A percentile compares a stretch with the other conserved stretches of the same genome.
These are phyloP conservation scores for Dillenia turbinata DNA, from an alignment of 164 flowering plant genomes.

Conservation along the genomic window DNA sequence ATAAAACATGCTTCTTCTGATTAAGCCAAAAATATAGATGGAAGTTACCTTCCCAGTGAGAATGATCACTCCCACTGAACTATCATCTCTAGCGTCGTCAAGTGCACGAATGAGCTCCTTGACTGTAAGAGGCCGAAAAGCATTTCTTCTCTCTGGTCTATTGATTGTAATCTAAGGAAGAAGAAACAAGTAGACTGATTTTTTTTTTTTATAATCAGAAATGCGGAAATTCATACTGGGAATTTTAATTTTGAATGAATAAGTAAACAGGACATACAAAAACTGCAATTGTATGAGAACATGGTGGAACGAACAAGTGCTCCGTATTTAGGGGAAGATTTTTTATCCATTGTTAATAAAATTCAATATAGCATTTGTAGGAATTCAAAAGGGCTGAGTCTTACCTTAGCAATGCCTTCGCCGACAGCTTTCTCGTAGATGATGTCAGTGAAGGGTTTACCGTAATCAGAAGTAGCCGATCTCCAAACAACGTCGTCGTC, in stretches of 20 bases:
- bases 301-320: too few species aligned
- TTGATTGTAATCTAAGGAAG: conserved; percentile 73
- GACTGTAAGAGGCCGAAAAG: conserved; percentile 75
- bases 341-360: too few species aligned
- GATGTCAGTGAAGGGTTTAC: conserved; percentile 63
- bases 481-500: conserved; percentile 52
- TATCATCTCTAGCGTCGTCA: conserved; percentile 87
- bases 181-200: too few species aligned
- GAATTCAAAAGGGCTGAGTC: background rate
- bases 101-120: conserved; percentile 90
- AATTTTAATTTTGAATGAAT: too few species aligned
- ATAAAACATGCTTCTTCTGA: background rate
- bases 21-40: background rate
- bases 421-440: conserved; percentile 80
- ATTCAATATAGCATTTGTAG: too few species aligned
- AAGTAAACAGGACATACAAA: too few species aligned
- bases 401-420: conserved; percentile 90
- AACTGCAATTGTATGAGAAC: too few species aligned
- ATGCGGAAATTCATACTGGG: too few species aligned
- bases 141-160: conserved; percentile 91
- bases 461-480: conserved; percentile 39
- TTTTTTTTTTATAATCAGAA: too few species aligned
- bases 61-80: conserved; percentile 79
- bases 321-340: too few species aligned
- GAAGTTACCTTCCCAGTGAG: conserved; percentile 75